Conservation (phyloP, 768 basidiomycete genomes). For the Kwoniella mangroviensis region DNA sequence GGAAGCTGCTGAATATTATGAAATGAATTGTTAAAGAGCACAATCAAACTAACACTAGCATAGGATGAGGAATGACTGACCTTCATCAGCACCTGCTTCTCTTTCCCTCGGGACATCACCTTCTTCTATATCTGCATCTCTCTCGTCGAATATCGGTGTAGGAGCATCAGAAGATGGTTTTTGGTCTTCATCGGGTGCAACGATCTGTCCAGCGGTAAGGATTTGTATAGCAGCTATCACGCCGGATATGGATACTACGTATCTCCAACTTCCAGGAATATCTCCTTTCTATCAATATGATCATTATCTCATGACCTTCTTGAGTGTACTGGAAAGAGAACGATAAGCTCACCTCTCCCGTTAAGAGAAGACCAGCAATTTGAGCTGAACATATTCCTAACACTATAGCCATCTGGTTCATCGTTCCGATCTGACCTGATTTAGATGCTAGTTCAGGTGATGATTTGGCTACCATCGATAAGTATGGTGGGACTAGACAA, state of each 20-base stretch:
- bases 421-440: conserved; percentile 50
- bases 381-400: conserved; percentile 51
- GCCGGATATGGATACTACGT: conserved; percentile 49
- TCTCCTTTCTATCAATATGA: conserved; percentile 46
- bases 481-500: conserved; percentile 53
- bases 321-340: neutral
- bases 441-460: conserved; percentile 35
- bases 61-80: conserved; percentile 4
- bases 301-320: neutral
- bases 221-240: conserved; percentile 46
- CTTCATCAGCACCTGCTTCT: conserved; percentile 13
- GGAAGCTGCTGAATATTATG: conserved; percentile 25
- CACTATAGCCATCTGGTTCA: conserved; percentile 55
- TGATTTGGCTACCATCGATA: conserved; percentile 42
- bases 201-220: conserved; percentile 7
- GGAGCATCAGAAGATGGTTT: neutral
- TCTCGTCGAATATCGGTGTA: conserved; percentile 13
- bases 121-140: conserved; percentile 18
- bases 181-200: conserved; percentile 1
- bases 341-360: conserved; percentile 40
- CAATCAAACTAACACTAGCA: conserved; percentile 1
- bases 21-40: neutral
- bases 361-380: conserved; percentile 45
- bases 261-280: conserved; percentile 52
- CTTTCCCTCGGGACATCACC: conserved; percentile 1